Evolutionary conservation across 306 rosid species (phyloP), one percentile per base, ranked within the genome.

Genomic region (Ceratonia siliqua): DNA sequence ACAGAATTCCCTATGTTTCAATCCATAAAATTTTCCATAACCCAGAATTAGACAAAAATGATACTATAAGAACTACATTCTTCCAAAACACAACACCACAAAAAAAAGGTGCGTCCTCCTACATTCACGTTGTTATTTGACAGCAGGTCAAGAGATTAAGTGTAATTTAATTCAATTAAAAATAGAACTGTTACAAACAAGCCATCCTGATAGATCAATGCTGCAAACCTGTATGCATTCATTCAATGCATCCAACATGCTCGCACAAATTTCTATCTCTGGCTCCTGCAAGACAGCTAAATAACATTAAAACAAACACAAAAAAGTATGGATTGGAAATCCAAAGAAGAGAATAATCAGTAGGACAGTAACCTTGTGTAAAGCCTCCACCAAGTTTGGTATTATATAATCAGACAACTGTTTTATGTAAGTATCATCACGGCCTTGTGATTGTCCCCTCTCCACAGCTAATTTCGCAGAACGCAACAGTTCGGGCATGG

Each of bases 381-480:
- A 79, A 69, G 99, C 96, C 82, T 94, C 99, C 87, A 90, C 92
- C 78, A 94, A 80, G 86, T 90, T 90, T 61, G 99, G 99, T 70
- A 94, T 85, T 65, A 94, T 90, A 84, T 90, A 94, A 78, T 94
- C 97, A 27, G 99, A 90, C 83, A 94, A 77, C 78, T 92, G 99
- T 75, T 94, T 94, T 75, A 94, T 21, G 79, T 94, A 94, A 68
- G 95, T 76, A 78, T 84, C 90, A 70, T 91, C 87, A 72, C 93
- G 94, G 43, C 97, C 97, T 71, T 88, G 94, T 38, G 99, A 89
- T 71, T 64, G 89, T 70, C 99, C 99, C 76, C 92, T 94, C 82
- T 94, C 99, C 32, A 92, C 76, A 52, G 97, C 97, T 72, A 82
- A 83, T 68, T 94, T 94, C 13, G 99, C 99, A 17, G 99, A 94